These are phyloP conservation scores for Saitozyma podzolica DNA, from an alignment of 768 basidiomycete species.

Conservation along the genomic window DNA sequence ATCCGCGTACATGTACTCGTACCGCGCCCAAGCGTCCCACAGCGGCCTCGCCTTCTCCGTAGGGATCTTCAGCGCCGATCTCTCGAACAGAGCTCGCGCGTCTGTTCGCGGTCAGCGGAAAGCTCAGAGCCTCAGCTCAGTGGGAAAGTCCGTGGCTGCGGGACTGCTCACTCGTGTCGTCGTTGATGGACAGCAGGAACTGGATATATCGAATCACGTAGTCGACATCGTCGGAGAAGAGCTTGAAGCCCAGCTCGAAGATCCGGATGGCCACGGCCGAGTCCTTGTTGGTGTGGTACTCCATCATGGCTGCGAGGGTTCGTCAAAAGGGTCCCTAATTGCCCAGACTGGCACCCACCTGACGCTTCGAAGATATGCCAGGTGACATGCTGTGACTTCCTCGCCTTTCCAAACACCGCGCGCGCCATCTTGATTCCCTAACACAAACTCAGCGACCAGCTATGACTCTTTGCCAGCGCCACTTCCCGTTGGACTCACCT, in stretches of 20 bases:
- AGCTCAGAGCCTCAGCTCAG: too few species aligned
- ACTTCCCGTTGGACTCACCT: constrained; percentile 53
- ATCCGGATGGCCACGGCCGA: constrained; percentile 79
- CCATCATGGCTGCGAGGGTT: constrained; percentile 73
- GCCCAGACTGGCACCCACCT: constrained; percentile 59
- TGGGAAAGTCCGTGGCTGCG: too few species aligned
- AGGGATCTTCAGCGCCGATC: constrained; percentile 74
- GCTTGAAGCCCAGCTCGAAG: constrained; percentile 87
- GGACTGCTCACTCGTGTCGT: constrained; percentile 77
- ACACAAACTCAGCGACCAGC: not conserved
- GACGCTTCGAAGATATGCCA: constrained; percentile 96
- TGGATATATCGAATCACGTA: constrained; percentile 86
- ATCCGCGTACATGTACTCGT: constrained; percentile 95
- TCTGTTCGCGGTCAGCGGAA: constrained; percentile 58
- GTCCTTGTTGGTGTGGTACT: constrained; percentile 85
- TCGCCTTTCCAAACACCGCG: constrained; percentile 74
- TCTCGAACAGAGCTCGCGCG: constrained; percentile 92
- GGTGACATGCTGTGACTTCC: constrained; percentile 60
- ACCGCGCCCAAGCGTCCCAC: constrained; percentile 95
- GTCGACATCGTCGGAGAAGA: constrained; percentile 76
- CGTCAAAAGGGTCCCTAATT: not conserved
- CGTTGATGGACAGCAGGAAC: constrained; percentile 91
- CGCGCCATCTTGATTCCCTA: constrained; percentile 75
- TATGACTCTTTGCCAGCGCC: too few species aligned
- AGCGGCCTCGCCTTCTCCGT: constrained; percentile 77